Evolutionary conservation across 139 green algal genomes (phyloP), one percentile per base, ranked within the genome.

Genomic region (Closterium sp.): DNA sequence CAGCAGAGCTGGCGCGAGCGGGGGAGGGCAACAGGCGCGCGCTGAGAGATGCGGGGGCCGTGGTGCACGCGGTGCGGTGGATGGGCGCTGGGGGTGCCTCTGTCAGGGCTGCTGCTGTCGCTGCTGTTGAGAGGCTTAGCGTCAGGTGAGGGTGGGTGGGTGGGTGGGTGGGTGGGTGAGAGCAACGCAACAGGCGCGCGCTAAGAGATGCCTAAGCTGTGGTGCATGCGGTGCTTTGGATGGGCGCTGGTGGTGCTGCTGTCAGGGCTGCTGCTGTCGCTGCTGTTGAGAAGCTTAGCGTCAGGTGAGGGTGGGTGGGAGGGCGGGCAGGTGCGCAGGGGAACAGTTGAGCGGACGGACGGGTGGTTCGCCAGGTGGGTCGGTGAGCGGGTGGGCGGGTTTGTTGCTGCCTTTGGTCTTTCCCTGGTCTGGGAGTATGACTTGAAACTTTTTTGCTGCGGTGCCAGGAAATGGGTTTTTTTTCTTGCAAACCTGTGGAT

Each of bases 101-200:
- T 97, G 93, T 70, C 96, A 95, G 6, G 95, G 31, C 9, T 97
- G 96, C 38, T 96, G 95, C 28, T 96, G 94, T 98, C 97, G 89
- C 94, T 88, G 31, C 91, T 88, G 91, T n/a, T 2, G 86, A 92
- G n/a, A 31, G 28, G 91, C 11, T 70, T 2, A 31, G n/a, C 10
- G 50, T 73, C 50, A 73, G 50, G 50, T 73, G 50, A 73, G 50
- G 50, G 50, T 38, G 32, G 32, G 38, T 45, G 38, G 38, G 38
- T 45, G 38, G 38, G 38, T 45, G 38, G 2, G 38, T 45, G 38
- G 32, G 32, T 3, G 32, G 32, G 32, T 3, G 38, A 45, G 38
- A 6, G 38, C 38, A 45, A 45, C 38, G 38, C 38, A 45, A 45
- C 38, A 45, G 38, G 38, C 38, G 38, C 38, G 38, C 4, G 4